Evolutionary conservation across 169 alveolate genomes (phyloP).

Genomic region (Babesia ovis): DNA sequence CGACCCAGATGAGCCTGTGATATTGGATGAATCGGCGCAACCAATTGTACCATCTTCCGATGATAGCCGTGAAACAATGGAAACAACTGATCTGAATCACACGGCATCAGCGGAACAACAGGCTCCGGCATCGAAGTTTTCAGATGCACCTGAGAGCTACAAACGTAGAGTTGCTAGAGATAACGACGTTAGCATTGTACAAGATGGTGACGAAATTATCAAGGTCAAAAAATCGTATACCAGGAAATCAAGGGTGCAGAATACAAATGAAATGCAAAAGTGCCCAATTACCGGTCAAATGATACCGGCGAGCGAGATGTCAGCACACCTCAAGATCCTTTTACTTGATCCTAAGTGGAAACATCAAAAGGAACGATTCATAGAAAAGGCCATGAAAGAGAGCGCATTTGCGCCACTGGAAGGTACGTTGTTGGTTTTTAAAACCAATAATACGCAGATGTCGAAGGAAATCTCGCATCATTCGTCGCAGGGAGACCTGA

Average conservation of each 20-base stretch:
- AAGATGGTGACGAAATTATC: slow-evolving; percentile 83
- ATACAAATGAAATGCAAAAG: slow-evolving; percentile 80
- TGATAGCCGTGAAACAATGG: background rate
- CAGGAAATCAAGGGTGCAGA: slow-evolving; percentile 72
- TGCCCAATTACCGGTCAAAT: slow-evolving; percentile 94
- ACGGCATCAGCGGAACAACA: slow-evolving; percentile 12
- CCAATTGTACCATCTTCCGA: background rate
- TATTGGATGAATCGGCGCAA: slow-evolving; percentile 1
- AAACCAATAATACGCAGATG: slow-evolving; percentile 32
- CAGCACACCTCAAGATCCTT: slow-evolving; percentile 90
- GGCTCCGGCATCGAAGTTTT: slow-evolving; percentile 32
- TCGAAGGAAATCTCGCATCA: slow-evolving; percentile 84
- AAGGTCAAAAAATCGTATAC: slow-evolving; percentile 81
- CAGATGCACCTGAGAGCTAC: slow-evolving; percentile 52
- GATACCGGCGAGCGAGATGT: slow-evolving; percentile 89
- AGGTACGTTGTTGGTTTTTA: slow-evolving; percentile 23
- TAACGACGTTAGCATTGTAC: slow-evolving; percentile 47
- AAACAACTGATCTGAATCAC: background rate
- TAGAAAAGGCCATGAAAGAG: slow-evolving; percentile 86
- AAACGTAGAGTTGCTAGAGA: slow-evolving; percentile 40
- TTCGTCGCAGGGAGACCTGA: slow-evolving; percentile 90
- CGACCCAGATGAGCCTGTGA: slow-evolving; percentile 9
- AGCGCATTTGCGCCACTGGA: slow-evolving; percentile 84
- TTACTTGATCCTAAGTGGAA: slow-evolving; percentile 97
- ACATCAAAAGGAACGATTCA: slow-evolving; percentile 85